These are phyloP conservation scores for Cyberlindnera veronae DNA, from an alignment of 805 yeast genomes.

Conservation along the genomic window DNA sequence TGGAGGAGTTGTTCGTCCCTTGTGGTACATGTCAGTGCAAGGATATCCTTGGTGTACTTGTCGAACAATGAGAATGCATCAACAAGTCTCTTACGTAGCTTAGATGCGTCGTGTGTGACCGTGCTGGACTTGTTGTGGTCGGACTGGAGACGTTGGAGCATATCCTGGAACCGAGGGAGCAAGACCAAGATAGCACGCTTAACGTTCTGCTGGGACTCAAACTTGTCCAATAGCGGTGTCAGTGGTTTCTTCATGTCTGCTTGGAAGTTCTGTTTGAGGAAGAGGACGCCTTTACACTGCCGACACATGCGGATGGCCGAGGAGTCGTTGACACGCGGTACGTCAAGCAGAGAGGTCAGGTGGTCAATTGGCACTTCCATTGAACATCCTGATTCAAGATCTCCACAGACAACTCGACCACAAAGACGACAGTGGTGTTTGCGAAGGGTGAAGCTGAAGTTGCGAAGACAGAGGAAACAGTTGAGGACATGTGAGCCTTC, in stretches of 20 bases:
- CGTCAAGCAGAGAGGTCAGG: slow-evolving; percentile 20
- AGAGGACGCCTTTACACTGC: slow-evolving; percentile 60
- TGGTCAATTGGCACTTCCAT: slow-evolving; percentile 54
- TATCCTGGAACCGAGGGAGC: slow-evolving; percentile 42
- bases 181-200: slow-evolving; percentile 35
- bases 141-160: slow-evolving; percentile 33
- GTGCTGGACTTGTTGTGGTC: slow-evolving; percentile 29
- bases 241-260: slow-evolving; percentile 36
- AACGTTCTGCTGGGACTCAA: slow-evolving; percentile 38
- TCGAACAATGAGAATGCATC: slow-evolving; percentile 52
- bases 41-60: slow-evolving; percentile 41
- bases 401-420: slow-evolving; percentile 80
- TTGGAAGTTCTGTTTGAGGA: slow-evolving; percentile 49
- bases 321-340: slow-evolving; percentile 22
- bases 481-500: slow-evolving; percentile 41
- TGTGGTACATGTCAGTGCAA: slow-evolving; percentile 32
- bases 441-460: slow-evolving; percentile 55
- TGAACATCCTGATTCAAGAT: slow-evolving; percentile 60
- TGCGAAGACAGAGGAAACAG: slow-evolving; percentile 62
- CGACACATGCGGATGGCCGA: slow-evolving; percentile 58
- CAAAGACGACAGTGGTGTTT: slow-evolving; percentile 93
- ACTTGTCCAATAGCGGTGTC: slow-evolving; percentile 37
- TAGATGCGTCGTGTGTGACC: slow-evolving; percentile 35
- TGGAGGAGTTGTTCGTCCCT: slow-evolving; percentile 45
- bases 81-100: slow-evolving; percentile 42